These are phyloP conservation scores for Zygosaccharomyces siamensis DNA, from an alignment of 805 yeast genomes.

Conservation along the genomic window DNA sequence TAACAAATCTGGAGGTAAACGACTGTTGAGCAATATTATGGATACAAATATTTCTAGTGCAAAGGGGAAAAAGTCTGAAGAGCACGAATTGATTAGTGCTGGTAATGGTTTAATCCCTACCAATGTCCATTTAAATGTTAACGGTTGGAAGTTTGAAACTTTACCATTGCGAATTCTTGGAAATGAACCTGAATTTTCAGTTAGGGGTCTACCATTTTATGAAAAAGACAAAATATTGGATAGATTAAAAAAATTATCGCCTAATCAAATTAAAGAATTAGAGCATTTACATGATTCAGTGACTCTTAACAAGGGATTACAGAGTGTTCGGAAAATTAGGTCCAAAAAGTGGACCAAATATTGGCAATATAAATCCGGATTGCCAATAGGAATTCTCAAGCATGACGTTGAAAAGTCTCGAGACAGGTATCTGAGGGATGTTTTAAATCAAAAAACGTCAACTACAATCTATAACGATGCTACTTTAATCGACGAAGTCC, in stretches of 20 bases:
- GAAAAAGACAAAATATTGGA: slow-evolving; percentile 26
- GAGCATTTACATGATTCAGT: slow-evolving; percentile 49
- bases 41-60: slow-evolving; percentile 10
- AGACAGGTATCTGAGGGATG: slow-evolving; percentile 31
- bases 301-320: slow-evolving; percentile 42
- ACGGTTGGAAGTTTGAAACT: slow-evolving; percentile 34
- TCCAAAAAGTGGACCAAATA: slow-evolving; percentile 46
- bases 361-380: slow-evolving; percentile 43
- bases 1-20: slow-evolving; percentile 17
- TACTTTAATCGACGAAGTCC: slow-evolving; percentile 40
- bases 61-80: slow-evolving; percentile 13
- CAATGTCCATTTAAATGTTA: slow-evolving; percentile 20
- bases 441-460: slow-evolving; percentile 29
- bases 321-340: slow-evolving; percentile 40
- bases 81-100: slow-evolving; percentile 7
- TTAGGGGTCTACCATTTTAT: slow-evolving; percentile 44
- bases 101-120: slow-evolving; percentile 1
- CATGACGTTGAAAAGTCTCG: slow-evolving; percentile 24
- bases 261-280: slow-evolving; percentile 41
- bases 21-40: slow-evolving; percentile 24
- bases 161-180: slow-evolving; percentile 26
- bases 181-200: slow-evolving; percentile 24
- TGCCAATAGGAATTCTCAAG: slow-evolving; percentile 33
- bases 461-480: slow-evolving; percentile 36
- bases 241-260: slow-evolving; percentile 33